phyloP scores from a whole-genome alignment of 106 monocot species.

The Dioscorea zingiberensis region DNA sequence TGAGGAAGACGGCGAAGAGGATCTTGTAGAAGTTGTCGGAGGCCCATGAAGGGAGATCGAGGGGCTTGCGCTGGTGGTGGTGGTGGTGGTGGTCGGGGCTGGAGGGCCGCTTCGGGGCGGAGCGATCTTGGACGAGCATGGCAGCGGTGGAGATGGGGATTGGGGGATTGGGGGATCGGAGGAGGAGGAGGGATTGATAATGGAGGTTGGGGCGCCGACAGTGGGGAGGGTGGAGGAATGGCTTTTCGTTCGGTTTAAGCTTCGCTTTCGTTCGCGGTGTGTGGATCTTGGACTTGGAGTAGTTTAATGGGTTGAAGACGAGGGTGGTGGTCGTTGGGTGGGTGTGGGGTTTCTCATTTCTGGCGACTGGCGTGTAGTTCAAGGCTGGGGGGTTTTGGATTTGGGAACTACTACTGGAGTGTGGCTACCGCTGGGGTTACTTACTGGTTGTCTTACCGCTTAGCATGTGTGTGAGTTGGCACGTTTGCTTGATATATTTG shows the following conservation, averaged over 20 bases:
- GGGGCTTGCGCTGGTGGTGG: slow-evolving; percentile 19
- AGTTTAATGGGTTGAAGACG: not conserved
- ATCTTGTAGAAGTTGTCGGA: slow-evolving; percentile 53
- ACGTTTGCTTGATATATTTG: no score
- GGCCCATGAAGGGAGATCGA: slow-evolving; percentile 54
- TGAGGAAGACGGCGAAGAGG: slow-evolving; percentile 23
- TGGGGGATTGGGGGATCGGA: not conserved
- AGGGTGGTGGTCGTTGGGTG: no score
- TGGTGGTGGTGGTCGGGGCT: slow-evolving; percentile 3
- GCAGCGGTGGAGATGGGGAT: not conserved
- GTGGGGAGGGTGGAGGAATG: not conserved
- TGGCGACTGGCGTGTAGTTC: no score
- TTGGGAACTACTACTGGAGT: no score
- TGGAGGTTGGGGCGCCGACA: not conserved
- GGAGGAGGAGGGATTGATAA: not conserved
- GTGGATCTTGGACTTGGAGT: not conserved
- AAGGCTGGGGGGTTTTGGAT: no score
- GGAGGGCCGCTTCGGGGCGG: slow-evolving; percentile 3
- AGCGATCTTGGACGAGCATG: slow-evolving; percentile 39
- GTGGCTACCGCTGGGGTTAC: no score
- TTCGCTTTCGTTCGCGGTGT: not conserved
- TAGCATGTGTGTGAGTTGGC: no score
- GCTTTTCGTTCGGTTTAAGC: not conserved
- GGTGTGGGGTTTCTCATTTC: no score
- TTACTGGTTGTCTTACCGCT: no score